Base-by-base conservation (phyloP, 805 yeast genomes). In the Ogataea trehaloabstinens region DNA sequence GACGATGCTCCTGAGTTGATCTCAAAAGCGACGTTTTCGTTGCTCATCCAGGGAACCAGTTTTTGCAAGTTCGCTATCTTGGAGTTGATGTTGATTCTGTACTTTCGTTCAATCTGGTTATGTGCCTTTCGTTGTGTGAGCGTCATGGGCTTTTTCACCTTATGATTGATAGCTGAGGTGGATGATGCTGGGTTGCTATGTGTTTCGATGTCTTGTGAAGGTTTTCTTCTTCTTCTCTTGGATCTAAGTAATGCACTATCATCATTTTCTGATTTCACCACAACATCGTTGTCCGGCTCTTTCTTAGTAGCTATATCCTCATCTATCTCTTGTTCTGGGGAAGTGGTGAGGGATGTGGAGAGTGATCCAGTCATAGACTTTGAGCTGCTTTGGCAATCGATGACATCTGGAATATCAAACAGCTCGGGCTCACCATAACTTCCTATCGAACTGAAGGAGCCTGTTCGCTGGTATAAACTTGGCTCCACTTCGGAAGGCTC, bases 51-150 rank as follows among this genome's bases (percentile, higher is more conserved):
- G 10, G 89, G 89, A 24, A 82, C 81, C 18, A 82, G 68, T 50
- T 73, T 74, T 53, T 80, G 85, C 38, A 82, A 61, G 21, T 79
- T 78, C 4, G 84, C 84, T 40, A 82, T 82, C 56, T 80, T 82
- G 10, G 84, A 76, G 55, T 82, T 82, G 57, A 82, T 80, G 58
- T 82, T 82, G 44, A 80, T 80, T 56, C 88, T 66, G 58, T 82
- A 82, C 42, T 81, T 73, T 55, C 82, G 79, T 54, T 82, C 89
- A 45, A 82, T 80, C 59, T 76, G 78, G 63, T 82, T 82, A 55
- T 82, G 90, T 0, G 86, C 86, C 51, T 77, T 77, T 49, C 81
- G 79, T 60, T 82, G 88, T 7, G 51, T 51, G 12, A 48, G 34
- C 2, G 58, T 58, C 59, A 58, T 55, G 31, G 60, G 59, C 25